Conservation (phyloP, 2,329 filamentous ascomycete species). For the Aspergillus aculeatinus region DNA sequence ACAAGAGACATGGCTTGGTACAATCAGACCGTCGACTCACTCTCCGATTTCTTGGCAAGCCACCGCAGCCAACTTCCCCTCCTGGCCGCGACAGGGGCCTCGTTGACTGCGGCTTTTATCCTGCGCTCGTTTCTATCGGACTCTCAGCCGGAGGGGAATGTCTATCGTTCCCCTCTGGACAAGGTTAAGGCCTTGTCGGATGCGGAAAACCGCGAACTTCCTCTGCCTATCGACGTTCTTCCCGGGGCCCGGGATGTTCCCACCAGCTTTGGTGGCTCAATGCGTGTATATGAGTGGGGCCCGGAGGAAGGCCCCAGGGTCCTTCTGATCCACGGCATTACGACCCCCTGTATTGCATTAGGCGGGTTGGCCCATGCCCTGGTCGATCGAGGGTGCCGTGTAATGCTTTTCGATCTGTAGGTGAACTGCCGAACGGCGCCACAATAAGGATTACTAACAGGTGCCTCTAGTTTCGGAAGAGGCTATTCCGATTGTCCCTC, state of each 20-base stretch:
- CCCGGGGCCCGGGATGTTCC: constrained; percentile 62
- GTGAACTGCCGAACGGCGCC: constrained; percentile 8
- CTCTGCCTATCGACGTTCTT: constrained; percentile 69
- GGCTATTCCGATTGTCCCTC: constrained; percentile 72
- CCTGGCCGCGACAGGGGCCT: constrained; percentile 36
- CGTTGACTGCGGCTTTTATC: constrained; percentile 35
- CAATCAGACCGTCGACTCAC: constrained; percentile 34
- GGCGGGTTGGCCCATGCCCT: constrained; percentile 66
- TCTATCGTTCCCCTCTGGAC: constrained; percentile 39
- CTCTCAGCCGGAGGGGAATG: constrained; percentile 9
- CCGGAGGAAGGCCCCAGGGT: constrained; percentile 69
- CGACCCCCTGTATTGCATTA: constrained; percentile 71
- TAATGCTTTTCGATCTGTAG: constrained; percentile 71
- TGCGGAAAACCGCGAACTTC: constrained; percentile 42
- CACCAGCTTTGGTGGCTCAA: constrained; percentile 59
- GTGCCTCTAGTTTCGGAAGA: constrained; percentile 53
- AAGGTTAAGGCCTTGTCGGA: constrained; percentile 34
- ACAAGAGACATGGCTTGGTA: constrained; percentile 33
- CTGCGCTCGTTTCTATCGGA: constrained; percentile 29
- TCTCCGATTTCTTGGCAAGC: constrained; percentile 34
- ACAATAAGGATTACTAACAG: neutral
- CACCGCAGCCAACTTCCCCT: constrained; percentile 32
- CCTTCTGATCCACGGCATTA: constrained; percentile 76
- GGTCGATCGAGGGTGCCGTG: constrained; percentile 65
- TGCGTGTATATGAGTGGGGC: constrained; percentile 79